Base-by-base conservation (phyloP, 2,329 filamentous ascomycete species). In the Aureobasidium lini region DNA sequence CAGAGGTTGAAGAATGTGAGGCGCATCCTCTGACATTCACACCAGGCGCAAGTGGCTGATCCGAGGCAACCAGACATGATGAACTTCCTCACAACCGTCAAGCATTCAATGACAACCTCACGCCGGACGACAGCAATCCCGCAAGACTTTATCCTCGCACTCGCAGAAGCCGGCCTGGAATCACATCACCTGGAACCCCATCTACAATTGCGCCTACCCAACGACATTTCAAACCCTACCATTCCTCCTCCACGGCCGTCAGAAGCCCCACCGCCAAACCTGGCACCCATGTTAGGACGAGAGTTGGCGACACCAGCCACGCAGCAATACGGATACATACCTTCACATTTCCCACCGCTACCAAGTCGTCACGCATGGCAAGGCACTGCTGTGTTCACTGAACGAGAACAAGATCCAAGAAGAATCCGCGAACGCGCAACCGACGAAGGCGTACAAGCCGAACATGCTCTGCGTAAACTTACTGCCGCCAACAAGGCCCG, bases 281-380 rank as follows among this genome's bases (percentile, higher is more conserved):
- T 78, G 48, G 73, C 76, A 36, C 72, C 76, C 7, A 75, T 84
- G 39, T 74, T 86, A 2, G 80, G 80, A 13, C 73, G 79, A 3
- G 75, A 78, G 28, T 69, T 84, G 13, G 79, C 77, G 28, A 76
- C 74, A 44, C 73, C 73, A 49, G 70, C 72, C 46, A 75, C 79
- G 58, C 75, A 76, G 46, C 73, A 75, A 47, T 76, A 73, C 50
- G 67, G 72, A 16, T 84, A 84, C 67, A 81, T 86, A 60, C 83
- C 84, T 1, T 72, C 73, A 52, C 81, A 86, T 62, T 83, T 87
- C 61, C 85, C 85, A 2, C 72, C 77, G 23, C 80, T 86, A 42
- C 85, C 85, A 7, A 83, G 83, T 52, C 81, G 79, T 67, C 84
- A 87, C 69, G 85, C 85, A 1, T 88, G 84, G 73, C 80, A 79